phyloP scores from a whole-genome alignment of 1,284 basidiomycete species.

The Irpex lacteus region DNA sequence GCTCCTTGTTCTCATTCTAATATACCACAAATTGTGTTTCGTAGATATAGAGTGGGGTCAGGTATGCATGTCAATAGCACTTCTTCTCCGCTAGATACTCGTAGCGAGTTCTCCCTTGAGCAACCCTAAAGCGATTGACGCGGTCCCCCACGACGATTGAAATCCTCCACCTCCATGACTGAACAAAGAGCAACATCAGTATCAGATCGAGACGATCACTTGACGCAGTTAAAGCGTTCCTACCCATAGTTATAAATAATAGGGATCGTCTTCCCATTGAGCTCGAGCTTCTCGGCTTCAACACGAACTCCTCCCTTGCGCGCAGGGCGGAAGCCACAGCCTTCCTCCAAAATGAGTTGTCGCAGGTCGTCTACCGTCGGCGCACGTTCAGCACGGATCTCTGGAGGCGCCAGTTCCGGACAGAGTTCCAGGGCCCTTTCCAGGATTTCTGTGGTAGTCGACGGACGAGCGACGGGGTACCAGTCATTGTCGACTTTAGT shows the following conservation, averaged over 20 bases:
- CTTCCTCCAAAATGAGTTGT: constrained; percentile 62
- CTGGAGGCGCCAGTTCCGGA: constrained; percentile 67
- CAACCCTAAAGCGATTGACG: constrained; percentile 46
- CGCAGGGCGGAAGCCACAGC: constrained; percentile 52
- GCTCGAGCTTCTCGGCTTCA: constrained; percentile 32
- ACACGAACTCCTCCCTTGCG: constrained; percentile 46
- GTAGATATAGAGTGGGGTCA: background rate
- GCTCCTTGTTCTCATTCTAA: background rate
- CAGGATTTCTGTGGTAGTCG: constrained; percentile 62
- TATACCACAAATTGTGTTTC: background rate
- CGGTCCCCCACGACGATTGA: constrained; percentile 46
- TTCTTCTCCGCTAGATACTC: background rate
- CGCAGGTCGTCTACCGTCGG: constrained; percentile 64
- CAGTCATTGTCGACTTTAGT: constrained; percentile 63
- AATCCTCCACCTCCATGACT: constrained; percentile 47
- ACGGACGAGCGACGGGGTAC: constrained; percentile 57
- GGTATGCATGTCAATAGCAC: too few species aligned
- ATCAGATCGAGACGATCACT: background rate
- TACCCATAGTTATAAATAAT: constrained; percentile 48
- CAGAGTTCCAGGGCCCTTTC: constrained; percentile 51
- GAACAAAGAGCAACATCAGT: background rate
- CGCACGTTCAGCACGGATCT: constrained; percentile 41
- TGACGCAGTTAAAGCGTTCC: constrained; percentile 21
- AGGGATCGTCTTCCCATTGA: constrained; percentile 26
- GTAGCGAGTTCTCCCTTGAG: constrained; percentile 41